Conservation (phyloP, 768 basidiomycete genomes). For the Boletus fagicola region DNA sequence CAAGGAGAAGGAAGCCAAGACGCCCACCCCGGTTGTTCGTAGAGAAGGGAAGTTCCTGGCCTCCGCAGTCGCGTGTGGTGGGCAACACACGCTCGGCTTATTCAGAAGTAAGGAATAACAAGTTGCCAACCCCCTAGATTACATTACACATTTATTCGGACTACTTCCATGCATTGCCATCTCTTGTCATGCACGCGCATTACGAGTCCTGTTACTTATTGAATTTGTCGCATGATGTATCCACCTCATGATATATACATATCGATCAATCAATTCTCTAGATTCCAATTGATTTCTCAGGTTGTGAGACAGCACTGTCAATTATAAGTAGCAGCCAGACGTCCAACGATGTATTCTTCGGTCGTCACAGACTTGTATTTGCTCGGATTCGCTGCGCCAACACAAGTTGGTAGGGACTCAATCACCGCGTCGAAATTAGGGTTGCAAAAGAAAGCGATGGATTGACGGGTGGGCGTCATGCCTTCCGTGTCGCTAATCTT, state of each 20-base stretch:
- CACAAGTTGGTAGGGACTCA: constrained; percentile 66
- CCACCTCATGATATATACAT: constrained; percentile 14
- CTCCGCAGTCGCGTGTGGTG: constrained; percentile 60
- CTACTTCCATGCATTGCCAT: constrained; percentile 14
- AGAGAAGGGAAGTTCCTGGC: constrained; percentile 64
- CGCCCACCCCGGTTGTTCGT: constrained; percentile 66
- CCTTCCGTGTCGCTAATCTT: constrained; percentile 47
- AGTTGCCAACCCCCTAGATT: constrained; percentile 7
- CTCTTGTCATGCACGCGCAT: constrained; percentile 17
- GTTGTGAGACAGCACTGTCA: constrained; percentile 21
- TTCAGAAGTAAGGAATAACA: constrained; percentile 57
- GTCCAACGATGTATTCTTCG: constrained; percentile 73
- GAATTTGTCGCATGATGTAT: constrained; percentile 18
- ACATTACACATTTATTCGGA: constrained; percentile 20
- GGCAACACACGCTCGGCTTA: constrained; percentile 73
- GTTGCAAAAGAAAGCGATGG: constrained; percentile 87
- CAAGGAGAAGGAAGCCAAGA: constrained; percentile 57
- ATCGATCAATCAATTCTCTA: constrained; percentile 9
- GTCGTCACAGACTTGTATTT: constrained; percentile 74
- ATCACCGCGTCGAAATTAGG: constrained; percentile 70
- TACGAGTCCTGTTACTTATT: constrained; percentile 19
- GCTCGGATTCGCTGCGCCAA: constrained; percentile 41
- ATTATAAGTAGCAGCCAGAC: constrained; percentile 58
- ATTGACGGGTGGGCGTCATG: constrained; percentile 68
- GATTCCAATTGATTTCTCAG: not conserved